Evolutionary conservation across 306 rosid species (phyloP).

Genomic region (Casuarina cunninghamiana): DNA sequence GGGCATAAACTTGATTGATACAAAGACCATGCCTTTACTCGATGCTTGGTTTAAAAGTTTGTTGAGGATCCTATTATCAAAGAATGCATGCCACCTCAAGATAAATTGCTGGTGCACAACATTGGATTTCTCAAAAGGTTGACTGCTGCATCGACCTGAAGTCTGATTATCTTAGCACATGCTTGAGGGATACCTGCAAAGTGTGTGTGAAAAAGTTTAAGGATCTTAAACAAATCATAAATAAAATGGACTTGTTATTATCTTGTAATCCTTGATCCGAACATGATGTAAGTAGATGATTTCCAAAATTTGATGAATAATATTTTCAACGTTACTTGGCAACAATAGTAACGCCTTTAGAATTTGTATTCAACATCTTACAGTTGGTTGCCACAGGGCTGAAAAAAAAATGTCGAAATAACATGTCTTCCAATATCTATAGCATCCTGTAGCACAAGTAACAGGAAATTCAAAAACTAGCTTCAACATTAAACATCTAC

Average conservation of each 20-base stretch:
- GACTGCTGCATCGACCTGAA: constrained; percentile 39
- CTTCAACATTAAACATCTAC: background rate
- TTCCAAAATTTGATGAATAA: background rate
- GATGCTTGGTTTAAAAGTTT: constrained; percentile 37
- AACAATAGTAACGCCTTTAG: constrained; percentile 7
- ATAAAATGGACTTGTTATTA: background rate
- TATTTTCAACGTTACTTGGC: background rate
- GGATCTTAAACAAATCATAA: background rate
- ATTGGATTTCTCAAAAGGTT: constrained; percentile 26
- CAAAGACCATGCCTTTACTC: constrained; percentile 41
- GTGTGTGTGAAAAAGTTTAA: background rate
- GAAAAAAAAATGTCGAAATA: constrained; percentile 1
- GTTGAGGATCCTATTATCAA: constrained; percentile 32
- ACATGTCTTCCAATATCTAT: background rate
- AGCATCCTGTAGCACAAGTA: background rate
- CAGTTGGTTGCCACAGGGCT: background rate
- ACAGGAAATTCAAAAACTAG: background rate
- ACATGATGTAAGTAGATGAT: background rate
- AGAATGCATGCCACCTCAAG: constrained; percentile 40
- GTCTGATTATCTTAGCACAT: background rate
- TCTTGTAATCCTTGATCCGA: background rate
- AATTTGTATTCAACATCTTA: background rate
- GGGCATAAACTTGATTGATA: constrained; percentile 35
- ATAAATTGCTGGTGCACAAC: constrained; percentile 31
- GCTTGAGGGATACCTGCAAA: background rate